phyloP scores from a whole-genome alignment of 148 eudicot species.

The Amaranthus hypochondriacus region DNA sequence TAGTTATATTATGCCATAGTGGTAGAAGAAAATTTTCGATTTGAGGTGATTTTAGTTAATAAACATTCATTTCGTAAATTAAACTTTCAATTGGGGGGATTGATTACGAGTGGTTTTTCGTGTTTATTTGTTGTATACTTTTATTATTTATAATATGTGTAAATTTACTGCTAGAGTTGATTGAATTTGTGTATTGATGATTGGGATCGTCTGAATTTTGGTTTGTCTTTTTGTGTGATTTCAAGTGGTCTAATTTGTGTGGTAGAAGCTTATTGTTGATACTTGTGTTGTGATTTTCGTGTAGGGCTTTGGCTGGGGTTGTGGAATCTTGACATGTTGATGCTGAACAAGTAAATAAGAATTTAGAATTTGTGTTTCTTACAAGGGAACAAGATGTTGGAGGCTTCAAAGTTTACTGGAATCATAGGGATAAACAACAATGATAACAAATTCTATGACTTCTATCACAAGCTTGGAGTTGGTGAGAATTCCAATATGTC shows the following conservation, averaged over 20 bases:
- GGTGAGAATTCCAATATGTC: constrained; percentile 95
- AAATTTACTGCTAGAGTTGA: background rate
- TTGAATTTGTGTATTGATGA: background rate
- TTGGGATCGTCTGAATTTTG: background rate
- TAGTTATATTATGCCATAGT: background rate
- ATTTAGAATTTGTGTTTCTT: constrained; percentile 26
- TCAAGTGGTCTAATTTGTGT: background rate
- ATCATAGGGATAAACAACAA: constrained; percentile 63
- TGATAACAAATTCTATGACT: constrained; percentile 69
- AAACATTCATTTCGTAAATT: background rate
- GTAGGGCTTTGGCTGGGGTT: constrained; percentile 21
- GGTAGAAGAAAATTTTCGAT: background rate
- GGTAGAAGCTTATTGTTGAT: constrained; percentile 1
- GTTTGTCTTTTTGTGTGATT: background rate
- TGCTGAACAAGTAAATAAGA: constrained; percentile 35
- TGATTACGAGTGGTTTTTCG: background rate
- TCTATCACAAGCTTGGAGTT: constrained; percentile 79
- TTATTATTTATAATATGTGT: background rate
- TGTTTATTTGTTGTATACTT: background rate
- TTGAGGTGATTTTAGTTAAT: background rate
- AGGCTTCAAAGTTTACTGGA: constrained; percentile 75
- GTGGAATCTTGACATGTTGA: constrained; percentile 26
- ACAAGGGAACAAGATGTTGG: constrained; percentile 59
- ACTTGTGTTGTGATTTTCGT: constrained; percentile 13
- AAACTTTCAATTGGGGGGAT: background rate